A percentile compares a stretch with the other conserved stretches of the same genome.
phyloP scores from a whole-genome alignment of 1,284 basidiomycete genomes.

The Rhodotorula sp. region DNA sequence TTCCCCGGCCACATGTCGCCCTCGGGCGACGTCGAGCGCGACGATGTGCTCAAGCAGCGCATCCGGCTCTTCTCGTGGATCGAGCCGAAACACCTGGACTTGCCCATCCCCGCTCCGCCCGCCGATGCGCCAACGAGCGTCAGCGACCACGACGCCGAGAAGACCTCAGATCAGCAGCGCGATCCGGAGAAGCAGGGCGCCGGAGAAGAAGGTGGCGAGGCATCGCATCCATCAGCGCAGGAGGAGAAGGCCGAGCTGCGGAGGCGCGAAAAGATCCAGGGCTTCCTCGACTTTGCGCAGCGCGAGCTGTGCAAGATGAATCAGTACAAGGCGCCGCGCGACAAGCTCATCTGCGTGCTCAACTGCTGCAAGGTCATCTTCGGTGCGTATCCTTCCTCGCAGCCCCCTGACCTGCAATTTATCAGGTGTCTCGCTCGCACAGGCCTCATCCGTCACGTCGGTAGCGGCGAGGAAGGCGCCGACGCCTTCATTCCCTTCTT shows the following conservation, averaged over 20 bases:
- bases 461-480: conserved; percentile 55
- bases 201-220: neutral
- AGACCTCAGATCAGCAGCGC: neutral
- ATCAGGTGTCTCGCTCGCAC: neutral
- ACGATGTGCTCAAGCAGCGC: conserved; percentile 86
- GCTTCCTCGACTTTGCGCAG: conserved; percentile 91
- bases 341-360: conserved; percentile 96
- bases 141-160: neutral
- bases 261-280: conserved; percentile 54
- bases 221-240: neutral
- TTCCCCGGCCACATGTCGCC: conserved; percentile 66
- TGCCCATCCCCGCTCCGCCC: conserved; percentile 55
- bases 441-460: conserved; percentile 86
- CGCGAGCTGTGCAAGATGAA: conserved; percentile 97
- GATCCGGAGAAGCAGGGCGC: neutral
- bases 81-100: conserved; percentile 82
- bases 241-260: neutral
- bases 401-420: too few relatives aligned
- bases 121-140: neutral
- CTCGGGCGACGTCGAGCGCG: conserved; percentile 92
- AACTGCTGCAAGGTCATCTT: conserved; percentile 99
- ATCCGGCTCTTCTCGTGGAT: conserved; percentile 91
- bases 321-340: conserved; percentile 96
- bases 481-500: conserved; percentile 94
- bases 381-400: conserved; percentile 59